Percentiles rank a stretch among this genome's conserved stretches.
Conservation (phyloP, 2,329 filamentous ascomycete genomes). For the Aspergillus viridinutans region DNA sequence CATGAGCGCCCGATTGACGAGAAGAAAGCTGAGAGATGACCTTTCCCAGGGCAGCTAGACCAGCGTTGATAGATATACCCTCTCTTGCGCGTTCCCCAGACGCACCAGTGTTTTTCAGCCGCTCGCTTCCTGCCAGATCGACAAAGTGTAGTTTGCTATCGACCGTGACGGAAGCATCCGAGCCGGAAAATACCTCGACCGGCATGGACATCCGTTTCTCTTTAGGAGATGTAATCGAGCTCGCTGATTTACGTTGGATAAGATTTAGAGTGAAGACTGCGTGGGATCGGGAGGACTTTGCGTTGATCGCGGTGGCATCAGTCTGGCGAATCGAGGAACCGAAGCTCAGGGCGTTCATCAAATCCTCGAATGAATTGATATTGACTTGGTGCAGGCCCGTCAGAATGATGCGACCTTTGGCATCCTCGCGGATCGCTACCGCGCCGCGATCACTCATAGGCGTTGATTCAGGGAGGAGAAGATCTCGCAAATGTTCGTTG, state of each 20-base stretch:
- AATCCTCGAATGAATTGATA: conserved; percentile 86
- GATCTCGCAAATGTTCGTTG: conserved; percentile 90
- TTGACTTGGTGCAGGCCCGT: conserved; percentile 84
- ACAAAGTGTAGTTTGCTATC: conserved; percentile 99
- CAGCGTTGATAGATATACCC: conserved; percentile 97
- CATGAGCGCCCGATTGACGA: conserved; percentile 78
- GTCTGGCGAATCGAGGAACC: conserved; percentile 94
- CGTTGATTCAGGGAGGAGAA: conserved; percentile 73
- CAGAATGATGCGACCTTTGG: conserved; percentile 88
- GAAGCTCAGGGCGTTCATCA: conserved; percentile 83
- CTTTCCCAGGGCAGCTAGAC: conserved; percentile 89
- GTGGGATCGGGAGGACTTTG: conserved; percentile 94
- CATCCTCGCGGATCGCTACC: conserved; percentile 92
- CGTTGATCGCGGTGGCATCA: conserved; percentile 94
- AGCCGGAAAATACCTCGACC: conserved; percentile 67
- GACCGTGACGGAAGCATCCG: conserved; percentile 67
- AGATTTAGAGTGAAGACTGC: conserved; percentile 95
- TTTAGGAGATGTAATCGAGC: conserved; percentile 46
- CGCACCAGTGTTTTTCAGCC: conserved; percentile 93
- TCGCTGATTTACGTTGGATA: conserved; percentile 64
- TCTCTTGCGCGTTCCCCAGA: conserved; percentile 92
- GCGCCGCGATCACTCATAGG: conserved; percentile 65
- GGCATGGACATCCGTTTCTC: conserved; percentile 89
- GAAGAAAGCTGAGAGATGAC: conserved; percentile 97
- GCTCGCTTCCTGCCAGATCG: conserved; percentile 92